Percentiles rank a stretch among this genome's conserved stretches.
Conservation (phyloP, 345 rosid genomes). For the Barbarea vulgaris region DNA sequence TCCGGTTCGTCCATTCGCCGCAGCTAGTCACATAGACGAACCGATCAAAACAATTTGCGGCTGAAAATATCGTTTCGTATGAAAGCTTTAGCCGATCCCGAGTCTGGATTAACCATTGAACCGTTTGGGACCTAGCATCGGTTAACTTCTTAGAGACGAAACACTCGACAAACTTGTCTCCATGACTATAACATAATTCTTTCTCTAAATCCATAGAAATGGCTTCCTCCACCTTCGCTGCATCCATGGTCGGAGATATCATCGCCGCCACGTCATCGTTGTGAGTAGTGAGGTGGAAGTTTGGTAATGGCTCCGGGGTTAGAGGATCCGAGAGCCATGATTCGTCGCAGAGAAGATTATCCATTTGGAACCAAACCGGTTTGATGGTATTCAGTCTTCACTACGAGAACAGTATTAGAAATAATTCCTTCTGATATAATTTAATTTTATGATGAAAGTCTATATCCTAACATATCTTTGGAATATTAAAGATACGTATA, state of each 20-base stretch:
- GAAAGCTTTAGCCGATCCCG: constrained; percentile 7
- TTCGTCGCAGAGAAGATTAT: constrained; percentile 39
- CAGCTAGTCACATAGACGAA: constrained; percentile 34
- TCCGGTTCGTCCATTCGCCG: constrained; percentile 68
- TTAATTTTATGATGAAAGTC: no score
- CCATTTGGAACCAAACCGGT: constrained; percentile 31
- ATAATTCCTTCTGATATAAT: no score
- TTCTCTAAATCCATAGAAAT: constrained; percentile 35
- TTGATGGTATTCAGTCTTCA: neutral
- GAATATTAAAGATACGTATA: no score
- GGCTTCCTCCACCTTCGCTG: constrained; percentile 26
- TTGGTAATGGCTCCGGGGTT: constrained; percentile 24
- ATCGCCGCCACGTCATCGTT: neutral
- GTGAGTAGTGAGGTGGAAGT: neutral
- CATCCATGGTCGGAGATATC: constrained; percentile 14
- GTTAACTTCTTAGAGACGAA: constrained; percentile 27
- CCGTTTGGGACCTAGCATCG: constrained; percentile 17
- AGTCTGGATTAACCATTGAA: constrained; percentile 39
- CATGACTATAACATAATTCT: constrained; percentile 24
- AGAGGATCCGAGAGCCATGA: constrained; percentile 31
- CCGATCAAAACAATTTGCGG: constrained; percentile 28
- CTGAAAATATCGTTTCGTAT: constrained; percentile 31
- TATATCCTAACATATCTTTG: no score
- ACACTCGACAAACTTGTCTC: constrained; percentile 31
- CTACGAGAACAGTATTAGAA: constrained; percentile 17